These are phyloP conservation scores for Clavispora vitiphila DNA, from an alignment of 805 yeast species.

Conservation along the genomic window DNA sequence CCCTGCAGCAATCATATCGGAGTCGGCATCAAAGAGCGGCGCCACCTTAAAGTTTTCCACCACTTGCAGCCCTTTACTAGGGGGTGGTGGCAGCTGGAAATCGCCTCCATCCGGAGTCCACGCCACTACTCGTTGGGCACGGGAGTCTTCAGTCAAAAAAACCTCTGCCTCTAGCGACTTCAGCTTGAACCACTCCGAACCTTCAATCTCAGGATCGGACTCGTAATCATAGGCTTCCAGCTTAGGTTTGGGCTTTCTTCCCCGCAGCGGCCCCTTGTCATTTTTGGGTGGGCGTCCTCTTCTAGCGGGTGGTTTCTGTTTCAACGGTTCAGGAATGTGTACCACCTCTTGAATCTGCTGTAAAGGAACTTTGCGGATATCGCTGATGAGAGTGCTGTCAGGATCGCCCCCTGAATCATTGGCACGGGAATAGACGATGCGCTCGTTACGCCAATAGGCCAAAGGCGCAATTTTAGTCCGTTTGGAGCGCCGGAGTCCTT, in stretches of 20 bases:
- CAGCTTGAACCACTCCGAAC: slow-evolving; percentile 49
- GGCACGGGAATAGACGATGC: slow-evolving; percentile 51
- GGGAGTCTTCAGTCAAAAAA: slow-evolving; percentile 33
- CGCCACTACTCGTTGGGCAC: slow-evolving; percentile 47
- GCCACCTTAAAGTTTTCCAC: slow-evolving; percentile 54
- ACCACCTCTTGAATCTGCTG: slow-evolving; percentile 57
- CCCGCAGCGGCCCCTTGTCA: slow-evolving; percentile 8
- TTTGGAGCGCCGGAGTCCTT: slow-evolving; percentile 56
- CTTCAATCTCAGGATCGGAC: slow-evolving; percentile 38
- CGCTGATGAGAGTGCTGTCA: slow-evolving; percentile 34
- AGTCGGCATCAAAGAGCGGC: slow-evolving; percentile 57
- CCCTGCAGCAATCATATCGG: slow-evolving; percentile 69
- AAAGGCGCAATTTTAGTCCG: slow-evolving; percentile 66
- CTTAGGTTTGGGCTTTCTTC: slow-evolving; percentile 12
- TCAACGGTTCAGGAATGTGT: slow-evolving; percentile 36
- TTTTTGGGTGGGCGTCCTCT: slow-evolving; percentile 1
- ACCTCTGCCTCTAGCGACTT: slow-evolving; percentile 44
- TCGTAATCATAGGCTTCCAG: slow-evolving; percentile 23
- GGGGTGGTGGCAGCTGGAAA: slow-evolving; percentile 32
- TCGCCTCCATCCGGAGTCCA: slow-evolving; percentile 58
- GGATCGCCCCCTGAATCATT: slow-evolving; percentile 34
- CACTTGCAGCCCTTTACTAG: slow-evolving; percentile 30
- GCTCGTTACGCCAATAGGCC: slow-evolving; percentile 82
- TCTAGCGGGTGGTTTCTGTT: slow-evolving; percentile 1
- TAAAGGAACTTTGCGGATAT: slow-evolving; percentile 39